Evolutionary conservation across 2,329 filamentous ascomycete species (phyloP), one percentile per base, ranked within the genome.

Genomic region (Didymella glomerata): DNA sequence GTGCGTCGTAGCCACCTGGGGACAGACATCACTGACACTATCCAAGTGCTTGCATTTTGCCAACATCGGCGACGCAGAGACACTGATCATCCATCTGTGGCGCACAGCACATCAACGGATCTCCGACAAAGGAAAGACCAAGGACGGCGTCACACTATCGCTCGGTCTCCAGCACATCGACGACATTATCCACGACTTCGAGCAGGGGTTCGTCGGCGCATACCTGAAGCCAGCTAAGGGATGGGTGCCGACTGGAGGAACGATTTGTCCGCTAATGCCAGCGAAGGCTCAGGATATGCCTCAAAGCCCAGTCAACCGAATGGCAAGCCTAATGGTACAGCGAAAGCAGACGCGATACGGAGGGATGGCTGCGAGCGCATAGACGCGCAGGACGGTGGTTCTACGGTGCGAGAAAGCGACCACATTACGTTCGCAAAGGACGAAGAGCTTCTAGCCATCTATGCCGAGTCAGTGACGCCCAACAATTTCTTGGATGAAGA

Each of bases 1-100:
- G n/a, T n/a, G n/a, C n/a, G n/a, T n/a, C n/a, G n/a, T n/a, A n/a
- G n/a, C n/a, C n/a, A n/a, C n/a, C 8, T 27, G 25, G 8, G 25
- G 10, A 32, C 32, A 20, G 9, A 30, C 14, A 34, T 32, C 48
- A 25, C 13, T 34, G 24, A 42, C 38, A 24, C 3, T 24, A 10
- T 32, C 25, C 27, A 16, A 14, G 10, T 68, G 66, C 48, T 64
- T 54, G 3, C 65, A 68, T 51, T 54, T 67, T n/a, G 64, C 68
- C 18, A 72, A 71, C 38, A 66, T 70, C 6, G 68, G 68, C 0
- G 68, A 73, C 42, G 67, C 69, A n/a, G 76, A 77, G 48, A 71
- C 68, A 27, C 60, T 72, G 28, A 66, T 69, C 49, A 70, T 66
- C 20, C 67, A 71, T 42, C 68, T 66, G n/a, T 72, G 65, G 67